phyloP scores from a whole-genome alignment of 1,139 yeast genomes.

The Pneumocystis wakefieldiae region DNA sequence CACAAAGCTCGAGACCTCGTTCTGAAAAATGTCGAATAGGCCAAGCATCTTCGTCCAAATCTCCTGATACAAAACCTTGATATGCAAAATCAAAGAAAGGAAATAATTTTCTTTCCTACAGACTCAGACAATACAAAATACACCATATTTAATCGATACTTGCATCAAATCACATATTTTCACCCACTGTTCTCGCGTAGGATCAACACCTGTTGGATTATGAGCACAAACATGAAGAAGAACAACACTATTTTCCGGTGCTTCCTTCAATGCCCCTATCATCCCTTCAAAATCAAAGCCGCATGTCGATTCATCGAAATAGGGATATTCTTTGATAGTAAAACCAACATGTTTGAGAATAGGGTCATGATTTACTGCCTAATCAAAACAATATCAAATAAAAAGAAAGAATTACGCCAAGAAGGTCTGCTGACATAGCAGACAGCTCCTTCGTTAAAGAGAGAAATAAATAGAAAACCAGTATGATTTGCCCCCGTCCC shows the following conservation, averaged over 20 bases:
- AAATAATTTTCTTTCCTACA: slow-evolving; percentile 35
- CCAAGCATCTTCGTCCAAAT: slow-evolving; percentile 37
- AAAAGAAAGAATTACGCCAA: slow-evolving; percentile 42
- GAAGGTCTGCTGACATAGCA: slow-evolving; percentile 80
- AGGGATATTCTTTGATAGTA: slow-evolving; percentile 48
- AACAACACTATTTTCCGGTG: slow-evolving; percentile 41
- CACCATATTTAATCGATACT: background rate
- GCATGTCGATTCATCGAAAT: slow-evolving; percentile 56
- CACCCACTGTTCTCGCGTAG: slow-evolving; percentile 65
- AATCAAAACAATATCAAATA: background rate
- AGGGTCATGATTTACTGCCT: slow-evolving; percentile 49
- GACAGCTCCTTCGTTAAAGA: slow-evolving; percentile 26
- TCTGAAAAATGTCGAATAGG: slow-evolving; percentile 31
- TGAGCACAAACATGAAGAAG: slow-evolving; percentile 90
- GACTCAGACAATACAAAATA: background rate
- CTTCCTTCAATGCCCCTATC: slow-evolving; percentile 21
- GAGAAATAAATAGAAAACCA: slow-evolving; percentile 55
- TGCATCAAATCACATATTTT: slow-evolving; percentile 47
- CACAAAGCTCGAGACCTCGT: slow-evolving; percentile 38
- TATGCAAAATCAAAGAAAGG: slow-evolving; percentile 85
- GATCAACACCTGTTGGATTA: slow-evolving; percentile 92
- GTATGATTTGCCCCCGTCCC: slow-evolving; percentile 95
- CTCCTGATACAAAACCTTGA: slow-evolving; percentile 84
- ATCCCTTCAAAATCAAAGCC: slow-evolving; percentile 41
- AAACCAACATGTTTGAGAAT: slow-evolving; percentile 60